These are phyloP conservation scores for Cystobasidium ongulense DNA, from an alignment of 768 basidiomycete genomes.

Conservation along the genomic window DNA sequence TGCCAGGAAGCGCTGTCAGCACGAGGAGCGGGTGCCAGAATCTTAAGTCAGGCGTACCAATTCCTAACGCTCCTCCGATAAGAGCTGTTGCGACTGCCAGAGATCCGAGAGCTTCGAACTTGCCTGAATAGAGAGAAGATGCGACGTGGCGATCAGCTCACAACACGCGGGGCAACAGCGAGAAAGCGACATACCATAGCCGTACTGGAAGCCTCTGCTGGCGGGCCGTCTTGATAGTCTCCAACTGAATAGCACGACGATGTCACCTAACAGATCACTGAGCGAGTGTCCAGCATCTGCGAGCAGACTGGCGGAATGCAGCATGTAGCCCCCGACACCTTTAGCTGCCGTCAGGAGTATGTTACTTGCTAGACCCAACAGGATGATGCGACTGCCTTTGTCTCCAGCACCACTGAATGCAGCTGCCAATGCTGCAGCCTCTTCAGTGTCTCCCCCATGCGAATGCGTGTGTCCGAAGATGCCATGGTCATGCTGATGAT, in stretches of 20 bases:
- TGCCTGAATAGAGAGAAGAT: conserved; percentile 51
- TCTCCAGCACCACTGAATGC: conserved; percentile 53
- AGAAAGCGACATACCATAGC: conserved; percentile 35
- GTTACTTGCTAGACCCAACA: conserved; percentile 75
- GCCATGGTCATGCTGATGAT: conserved; percentile 31
- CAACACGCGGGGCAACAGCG: neutral
- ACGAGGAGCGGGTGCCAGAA: too few relatives aligned
- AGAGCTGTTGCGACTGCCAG: conserved; percentile 77
- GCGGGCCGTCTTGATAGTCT: conserved; percentile 73
- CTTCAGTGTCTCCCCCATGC: conserved; percentile 55
- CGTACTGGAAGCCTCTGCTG: conserved; percentile 67
- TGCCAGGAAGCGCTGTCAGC: conserved; percentile 34
- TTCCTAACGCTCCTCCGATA: conserved; percentile 70
- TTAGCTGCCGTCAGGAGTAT: conserved; percentile 72
- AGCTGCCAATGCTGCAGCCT: conserved; percentile 61
- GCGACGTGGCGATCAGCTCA: neutral
- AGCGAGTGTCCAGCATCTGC: conserved; percentile 55
- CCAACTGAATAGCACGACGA: conserved; percentile 85
- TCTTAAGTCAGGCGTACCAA: conserved; percentile 44
- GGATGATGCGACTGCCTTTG: conserved; percentile 69
- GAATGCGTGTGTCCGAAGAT: conserved; percentile 46
- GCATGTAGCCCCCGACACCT: conserved; percentile 73
- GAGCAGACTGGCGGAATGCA: conserved; percentile 13
- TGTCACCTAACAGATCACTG: conserved; percentile 80
- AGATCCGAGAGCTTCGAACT: conserved; percentile 94